phyloP scores from a whole-genome alignment of 2,329 filamentous ascomycete species.

The Bertia moriformis region DNA sequence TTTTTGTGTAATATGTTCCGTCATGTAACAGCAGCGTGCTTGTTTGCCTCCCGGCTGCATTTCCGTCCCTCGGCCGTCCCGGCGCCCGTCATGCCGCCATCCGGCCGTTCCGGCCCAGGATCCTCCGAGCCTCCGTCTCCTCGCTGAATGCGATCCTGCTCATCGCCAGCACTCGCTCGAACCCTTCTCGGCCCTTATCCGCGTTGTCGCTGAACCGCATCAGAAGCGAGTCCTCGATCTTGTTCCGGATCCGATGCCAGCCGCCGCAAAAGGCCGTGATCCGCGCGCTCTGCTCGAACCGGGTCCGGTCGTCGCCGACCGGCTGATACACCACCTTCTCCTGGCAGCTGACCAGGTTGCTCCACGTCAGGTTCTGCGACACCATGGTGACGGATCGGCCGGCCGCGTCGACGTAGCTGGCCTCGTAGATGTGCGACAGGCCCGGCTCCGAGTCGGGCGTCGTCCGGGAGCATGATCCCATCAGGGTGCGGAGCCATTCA shows the following conservation, averaged over 20 bases:
- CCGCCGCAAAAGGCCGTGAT: constrained; percentile 51
- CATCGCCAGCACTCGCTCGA: constrained; percentile 54
- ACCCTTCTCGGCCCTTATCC: constrained; percentile 47
- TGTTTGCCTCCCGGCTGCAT: too few species aligned
- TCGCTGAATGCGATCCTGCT: neutral
- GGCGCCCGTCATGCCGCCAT: neutral
- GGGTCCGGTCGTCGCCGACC: constrained; percentile 27
- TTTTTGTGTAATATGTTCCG: too few species aligned
- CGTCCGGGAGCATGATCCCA: too few species aligned
- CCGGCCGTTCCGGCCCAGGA: neutral
- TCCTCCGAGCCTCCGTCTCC: neutral
- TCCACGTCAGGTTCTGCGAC: constrained; percentile 53
- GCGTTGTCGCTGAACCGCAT: constrained; percentile 56
- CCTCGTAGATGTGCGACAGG: constrained; percentile 51
- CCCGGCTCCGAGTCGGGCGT: constrained; percentile 29
- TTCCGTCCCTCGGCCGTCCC: too few species aligned
- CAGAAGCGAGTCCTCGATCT: constrained; percentile 53
- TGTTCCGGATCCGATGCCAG: constrained; percentile 57
- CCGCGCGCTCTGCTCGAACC: constrained; percentile 48
- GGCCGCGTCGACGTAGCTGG: constrained; percentile 49
- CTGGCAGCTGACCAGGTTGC: constrained; percentile 47
- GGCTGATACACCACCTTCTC: constrained; percentile 51
- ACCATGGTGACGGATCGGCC: constrained; percentile 53
- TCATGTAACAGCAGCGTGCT: too few species aligned
- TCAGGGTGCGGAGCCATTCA: constrained; percentile 65